Evolutionary conservation across 2,329 filamentous ascomycete species (phyloP).

Genomic region (Aspergillus cejpii): DNA sequence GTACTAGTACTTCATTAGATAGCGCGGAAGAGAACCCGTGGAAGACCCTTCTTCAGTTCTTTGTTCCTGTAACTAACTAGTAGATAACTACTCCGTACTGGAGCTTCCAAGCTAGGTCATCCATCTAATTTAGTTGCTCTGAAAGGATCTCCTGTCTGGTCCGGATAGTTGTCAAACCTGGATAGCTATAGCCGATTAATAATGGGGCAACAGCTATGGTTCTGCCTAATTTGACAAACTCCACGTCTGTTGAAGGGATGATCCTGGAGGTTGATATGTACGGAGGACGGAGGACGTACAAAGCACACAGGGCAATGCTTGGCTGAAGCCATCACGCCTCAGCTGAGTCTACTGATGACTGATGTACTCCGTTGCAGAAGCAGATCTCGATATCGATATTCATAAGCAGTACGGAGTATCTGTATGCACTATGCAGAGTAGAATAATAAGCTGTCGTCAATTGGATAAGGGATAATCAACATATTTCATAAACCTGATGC

Average conservation of each 20-base stretch:
- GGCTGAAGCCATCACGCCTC: conserved; percentile 5
- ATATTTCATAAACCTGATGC: neutral
- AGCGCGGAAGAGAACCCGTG: neutral
- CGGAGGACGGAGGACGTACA: neutral
- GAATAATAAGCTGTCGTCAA: no score
- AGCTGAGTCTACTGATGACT: no score
- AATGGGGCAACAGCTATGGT: no score
- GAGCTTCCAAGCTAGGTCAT: no score
- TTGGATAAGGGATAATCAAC: no score
- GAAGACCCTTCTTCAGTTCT: neutral
- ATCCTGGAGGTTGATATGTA: neutral
- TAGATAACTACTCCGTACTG: no score
- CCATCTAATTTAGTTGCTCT: neutral
- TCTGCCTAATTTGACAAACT: neutral
- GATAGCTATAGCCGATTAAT: no score
- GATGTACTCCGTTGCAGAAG: no score
- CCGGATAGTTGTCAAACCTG: neutral
- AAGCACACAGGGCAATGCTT: conserved; percentile 1
- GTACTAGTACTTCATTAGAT: neutral
- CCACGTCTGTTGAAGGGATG: no score
- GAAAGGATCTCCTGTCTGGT: conserved; percentile 6
- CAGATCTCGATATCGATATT: no score
- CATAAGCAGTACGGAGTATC: neutral
- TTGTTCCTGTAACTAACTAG: neutral
- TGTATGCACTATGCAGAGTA: neutral